A percentile compares a stretch with the other conserved stretches of the same genome.
Evolutionary conservation across 2,329 filamentous ascomycete species (phyloP).

Genomic region (Westerdykella ornata): DNA sequence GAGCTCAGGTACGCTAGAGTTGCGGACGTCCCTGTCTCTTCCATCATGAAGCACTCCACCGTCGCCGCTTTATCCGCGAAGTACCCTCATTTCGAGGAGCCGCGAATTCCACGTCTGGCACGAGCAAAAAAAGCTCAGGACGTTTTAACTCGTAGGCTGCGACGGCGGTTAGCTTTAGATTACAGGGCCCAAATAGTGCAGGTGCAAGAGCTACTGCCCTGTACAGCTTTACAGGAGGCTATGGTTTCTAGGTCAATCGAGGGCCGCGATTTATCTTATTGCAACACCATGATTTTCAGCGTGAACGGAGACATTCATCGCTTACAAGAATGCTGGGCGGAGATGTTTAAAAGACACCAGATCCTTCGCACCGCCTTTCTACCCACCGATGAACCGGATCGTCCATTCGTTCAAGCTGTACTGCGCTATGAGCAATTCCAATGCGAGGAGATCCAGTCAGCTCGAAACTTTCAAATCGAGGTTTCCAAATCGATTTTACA

Average conservation of each 20-base stretch:
- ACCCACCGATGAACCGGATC: constrained; percentile 52
- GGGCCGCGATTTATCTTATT: constrained; percentile 53
- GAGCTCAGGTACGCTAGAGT: constrained; percentile 45
- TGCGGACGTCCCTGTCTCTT: constrained; percentile 56
- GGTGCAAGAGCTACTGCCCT: constrained; percentile 61
- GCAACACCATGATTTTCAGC: constrained; percentile 63
- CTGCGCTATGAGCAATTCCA: constrained; percentile 44
- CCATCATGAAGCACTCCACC: constrained; percentile 61
- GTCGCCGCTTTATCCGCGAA: constrained; percentile 39
- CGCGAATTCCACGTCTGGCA: no score
- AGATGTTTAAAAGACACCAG: constrained; percentile 59
- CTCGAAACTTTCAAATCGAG: constrained; percentile 36
- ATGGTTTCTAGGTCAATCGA: constrained; percentile 62
- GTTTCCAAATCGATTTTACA: constrained; percentile 42
- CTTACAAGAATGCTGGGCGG: constrained; percentile 56
- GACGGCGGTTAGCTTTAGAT: neutral
- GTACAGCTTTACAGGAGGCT: constrained; percentile 79
- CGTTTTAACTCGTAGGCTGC: neutral
- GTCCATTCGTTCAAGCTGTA: constrained; percentile 68
- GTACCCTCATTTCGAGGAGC: neutral
- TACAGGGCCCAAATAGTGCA: constrained; percentile 7
- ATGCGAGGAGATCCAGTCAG: constrained; percentile 33
- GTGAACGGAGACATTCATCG: constrained; percentile 46
- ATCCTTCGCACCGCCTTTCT: constrained; percentile 74
- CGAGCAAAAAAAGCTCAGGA: constrained; percentile 4